Evolutionary conservation across 1,284 basidiomycete genomes (phyloP).

Genomic region (Exobasidium rhododendri): DNA sequence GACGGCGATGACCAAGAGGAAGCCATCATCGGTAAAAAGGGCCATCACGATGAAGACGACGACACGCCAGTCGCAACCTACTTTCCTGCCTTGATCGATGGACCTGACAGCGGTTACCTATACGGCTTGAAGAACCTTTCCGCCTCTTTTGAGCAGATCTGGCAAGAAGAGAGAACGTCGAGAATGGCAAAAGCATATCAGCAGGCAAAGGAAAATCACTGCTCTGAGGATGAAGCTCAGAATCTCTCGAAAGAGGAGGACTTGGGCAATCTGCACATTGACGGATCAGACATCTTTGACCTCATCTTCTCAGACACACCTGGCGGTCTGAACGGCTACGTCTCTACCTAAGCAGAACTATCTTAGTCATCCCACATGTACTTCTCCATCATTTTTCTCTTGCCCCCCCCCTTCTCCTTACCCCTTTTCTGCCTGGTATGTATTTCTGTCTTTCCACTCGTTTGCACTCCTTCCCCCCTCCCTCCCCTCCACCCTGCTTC

Average conservation of each 20-base stretch:
- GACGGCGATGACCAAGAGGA: slow-evolving; percentile 18
- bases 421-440: too few relatives aligned
- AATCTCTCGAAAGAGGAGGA: slow-evolving; percentile 14
- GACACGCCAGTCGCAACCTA: slow-evolving; percentile 59
- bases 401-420: too few relatives aligned
- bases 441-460: too few relatives aligned
- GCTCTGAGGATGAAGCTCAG: background rate
- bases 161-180: slow-evolving; percentile 35
- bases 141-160: slow-evolving; percentile 63
- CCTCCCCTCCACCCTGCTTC: too few relatives aligned
- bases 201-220: slow-evolving; percentile 23
- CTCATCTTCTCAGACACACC: slow-evolving; percentile 48
- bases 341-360: slow-evolving; percentile 9
- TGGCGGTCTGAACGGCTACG: slow-evolving; percentile 33
- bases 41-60: slow-evolving; percentile 5
- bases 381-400: too few relatives aligned
- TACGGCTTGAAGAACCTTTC: slow-evolving; percentile 79
- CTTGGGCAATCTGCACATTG: slow-evolving; percentile 38
- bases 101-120: slow-evolving; percentile 90
- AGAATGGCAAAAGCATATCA: slow-evolving; percentile 17
- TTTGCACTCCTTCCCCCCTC: too few relatives aligned
- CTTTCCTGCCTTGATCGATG: slow-evolving; percentile 81
- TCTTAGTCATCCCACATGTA: too few relatives aligned
- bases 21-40: slow-evolving; percentile 23
- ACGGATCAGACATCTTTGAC: slow-evolving; percentile 50